Evolutionary conservation across 2,329 filamentous ascomycete genomes (phyloP).

Genomic region (Alternaria hordeiaustralica): DNA sequence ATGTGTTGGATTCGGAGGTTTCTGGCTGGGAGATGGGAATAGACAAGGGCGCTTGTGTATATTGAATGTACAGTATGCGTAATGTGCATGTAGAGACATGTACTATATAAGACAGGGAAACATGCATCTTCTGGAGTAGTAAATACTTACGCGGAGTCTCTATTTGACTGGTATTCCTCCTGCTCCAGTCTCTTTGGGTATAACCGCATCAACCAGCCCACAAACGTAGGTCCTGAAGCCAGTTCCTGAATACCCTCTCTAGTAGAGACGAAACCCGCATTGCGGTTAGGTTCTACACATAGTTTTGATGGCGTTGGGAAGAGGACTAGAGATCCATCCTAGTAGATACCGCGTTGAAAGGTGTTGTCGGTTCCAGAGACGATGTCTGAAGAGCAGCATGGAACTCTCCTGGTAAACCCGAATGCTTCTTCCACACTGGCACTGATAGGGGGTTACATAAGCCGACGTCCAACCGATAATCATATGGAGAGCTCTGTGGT

Average conservation of each 20-base stretch:
- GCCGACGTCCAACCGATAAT: not conserved
- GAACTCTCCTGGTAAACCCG: not conserved
- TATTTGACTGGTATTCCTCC: not conserved
- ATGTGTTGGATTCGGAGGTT: too few relatives aligned
- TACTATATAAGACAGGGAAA: not conserved
- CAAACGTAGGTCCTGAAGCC: not conserved
- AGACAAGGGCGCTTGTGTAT: constrained; percentile 7
- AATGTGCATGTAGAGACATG: not conserved
- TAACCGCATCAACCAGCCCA: not conserved
- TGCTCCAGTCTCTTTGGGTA: not conserved
- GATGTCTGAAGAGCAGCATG: not conserved
- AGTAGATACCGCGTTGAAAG: not conserved
- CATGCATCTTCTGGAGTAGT: accelerated
- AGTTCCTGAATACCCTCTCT: not conserved
- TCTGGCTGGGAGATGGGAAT: not conserved
- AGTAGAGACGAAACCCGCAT: not conserved
- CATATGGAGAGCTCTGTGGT: not conserved
- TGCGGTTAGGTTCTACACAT: too few relatives aligned
- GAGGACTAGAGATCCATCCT: not conserved
- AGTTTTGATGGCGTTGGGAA: not conserved
- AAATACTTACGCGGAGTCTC: not conserved
- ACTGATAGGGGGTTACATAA: not conserved
- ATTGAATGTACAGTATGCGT: constrained; percentile 19
- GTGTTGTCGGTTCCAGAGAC: not conserved
- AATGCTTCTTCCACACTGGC: not conserved